A percentile compares a stretch with the other conserved stretches of the same genome.
These are phyloP conservation scores for Tetragonia tetragonoides DNA, from an alignment of 148 eudicot genomes.

Conservation along the genomic window DNA sequence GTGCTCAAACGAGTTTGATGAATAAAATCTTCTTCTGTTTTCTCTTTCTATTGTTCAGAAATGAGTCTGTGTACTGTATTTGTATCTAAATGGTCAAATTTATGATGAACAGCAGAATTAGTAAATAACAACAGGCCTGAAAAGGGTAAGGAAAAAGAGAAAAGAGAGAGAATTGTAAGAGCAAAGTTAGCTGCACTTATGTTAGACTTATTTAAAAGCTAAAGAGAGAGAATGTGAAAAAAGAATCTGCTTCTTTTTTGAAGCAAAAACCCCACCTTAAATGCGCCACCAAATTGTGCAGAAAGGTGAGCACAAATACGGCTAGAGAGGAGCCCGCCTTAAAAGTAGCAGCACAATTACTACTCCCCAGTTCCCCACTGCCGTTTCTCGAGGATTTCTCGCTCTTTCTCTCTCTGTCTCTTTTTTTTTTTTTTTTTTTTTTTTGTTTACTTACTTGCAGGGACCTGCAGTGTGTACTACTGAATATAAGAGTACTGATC, in stretches of 20 bases:
- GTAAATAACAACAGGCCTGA: conserved; percentile 5
- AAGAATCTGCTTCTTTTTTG: conserved; percentile 7
- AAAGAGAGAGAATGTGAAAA: neutral
- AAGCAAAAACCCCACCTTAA: conserved; percentile 17
- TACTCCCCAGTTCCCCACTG: neutral
- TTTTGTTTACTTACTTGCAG: too few relatives aligned
- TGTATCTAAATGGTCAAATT: neutral
- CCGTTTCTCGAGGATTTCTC: neutral
- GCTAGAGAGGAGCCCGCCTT: conserved; percentile 21
- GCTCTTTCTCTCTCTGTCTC: neutral
- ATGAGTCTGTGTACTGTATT: too few relatives aligned
- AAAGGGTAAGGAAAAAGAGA: neutral
- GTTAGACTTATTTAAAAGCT: neutral
- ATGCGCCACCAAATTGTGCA: conserved; percentile 23
- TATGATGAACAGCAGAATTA: neutral
- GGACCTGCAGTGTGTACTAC: neutral
- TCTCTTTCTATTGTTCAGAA: too few relatives aligned
- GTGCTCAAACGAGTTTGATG: too few relatives aligned
- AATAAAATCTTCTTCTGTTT: neutral
- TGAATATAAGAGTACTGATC: neutral
- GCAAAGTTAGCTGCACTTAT: too few relatives aligned
- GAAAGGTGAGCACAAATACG: conserved; percentile 25
- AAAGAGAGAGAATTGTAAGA: neutral
- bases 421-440: neutral
- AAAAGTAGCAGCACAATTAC: neutral